Conservation (phyloP, 2,329 filamentous ascomycete species). For the Fusarium austroafricanum region DNA sequence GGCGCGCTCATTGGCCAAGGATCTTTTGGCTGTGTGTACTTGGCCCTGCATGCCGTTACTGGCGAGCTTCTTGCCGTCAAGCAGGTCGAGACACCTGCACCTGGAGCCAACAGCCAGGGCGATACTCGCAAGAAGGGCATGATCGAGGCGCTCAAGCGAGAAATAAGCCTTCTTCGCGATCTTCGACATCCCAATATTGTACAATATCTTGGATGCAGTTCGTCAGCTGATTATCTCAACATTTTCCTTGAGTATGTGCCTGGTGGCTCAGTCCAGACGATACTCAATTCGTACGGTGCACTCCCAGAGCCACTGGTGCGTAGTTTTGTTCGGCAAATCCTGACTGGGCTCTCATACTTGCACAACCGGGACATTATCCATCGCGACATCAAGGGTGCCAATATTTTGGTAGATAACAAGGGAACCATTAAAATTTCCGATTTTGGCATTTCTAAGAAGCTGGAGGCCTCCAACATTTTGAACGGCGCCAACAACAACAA, state of each 20-base stretch:
- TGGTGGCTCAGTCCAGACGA: constrained; percentile 95
- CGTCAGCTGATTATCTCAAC: constrained; percentile 90
- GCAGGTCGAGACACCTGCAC: constrained; percentile 90
- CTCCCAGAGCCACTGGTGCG: constrained; percentile 92
- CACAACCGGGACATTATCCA: constrained; percentile 97
- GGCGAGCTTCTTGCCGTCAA: constrained; percentile 98
- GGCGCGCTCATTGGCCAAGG: constrained; percentile 96
- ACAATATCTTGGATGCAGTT: constrained; percentile 95
- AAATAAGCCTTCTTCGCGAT: constrained; percentile 93
- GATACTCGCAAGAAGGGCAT: constrained; percentile 96
- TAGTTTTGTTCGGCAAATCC: constrained; percentile 96
- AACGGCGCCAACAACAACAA: constrained; percentile 74
- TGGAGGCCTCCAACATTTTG: constrained; percentile 89
- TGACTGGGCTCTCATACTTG: constrained; percentile 91
- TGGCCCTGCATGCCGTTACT: constrained; percentile 94
- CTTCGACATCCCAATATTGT: constrained; percentile 97
- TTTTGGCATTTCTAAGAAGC: constrained; percentile 98
- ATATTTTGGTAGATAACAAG: constrained; percentile 98
- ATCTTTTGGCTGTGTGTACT: constrained; percentile 94
- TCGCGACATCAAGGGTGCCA: constrained; percentile 98
- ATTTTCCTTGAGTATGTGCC: constrained; percentile 99
- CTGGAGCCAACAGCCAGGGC: constrained; percentile 80
- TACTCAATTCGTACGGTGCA: constrained; percentile 98
- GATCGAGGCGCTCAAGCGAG: constrained; percentile 96
- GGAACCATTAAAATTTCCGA: constrained; percentile 99